These are phyloP conservation scores for Tieghemostelium lacteum DNA, from an alignment of 78 protist genomes.

Conservation along the genomic window DNA sequence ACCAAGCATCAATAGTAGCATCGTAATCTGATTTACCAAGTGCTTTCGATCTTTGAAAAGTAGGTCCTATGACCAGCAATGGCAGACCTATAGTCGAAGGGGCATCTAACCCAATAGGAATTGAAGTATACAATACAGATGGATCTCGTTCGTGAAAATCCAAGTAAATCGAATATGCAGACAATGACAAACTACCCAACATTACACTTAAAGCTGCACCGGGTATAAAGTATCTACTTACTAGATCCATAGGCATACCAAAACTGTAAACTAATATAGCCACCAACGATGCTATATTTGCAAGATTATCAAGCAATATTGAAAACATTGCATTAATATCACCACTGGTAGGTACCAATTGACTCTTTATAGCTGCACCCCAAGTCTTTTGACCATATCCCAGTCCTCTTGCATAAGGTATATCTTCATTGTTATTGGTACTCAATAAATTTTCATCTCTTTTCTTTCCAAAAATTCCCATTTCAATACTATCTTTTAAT, in stretches of 20 bases:
- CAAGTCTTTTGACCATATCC: conserved; percentile 24
- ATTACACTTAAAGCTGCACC: conserved; percentile 68
- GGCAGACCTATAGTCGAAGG: conserved; percentile 73
- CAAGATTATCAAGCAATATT: conserved; percentile 53
- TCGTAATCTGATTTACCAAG: conserved; percentile 2
- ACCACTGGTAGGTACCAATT: conserved; percentile 30
- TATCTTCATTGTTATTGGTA: too few species aligned
- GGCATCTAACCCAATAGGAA: conserved; percentile 64
- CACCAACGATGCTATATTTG: conserved; percentile 52
- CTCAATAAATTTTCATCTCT: too few species aligned
- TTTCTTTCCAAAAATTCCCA: too few species aligned
- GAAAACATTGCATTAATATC: conserved; percentile 74
- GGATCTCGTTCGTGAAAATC: conserved; percentile 36
- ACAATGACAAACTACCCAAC: conserved; percentile 39
- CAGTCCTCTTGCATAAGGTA: too few species aligned
- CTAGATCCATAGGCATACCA: conserved; percentile 68
- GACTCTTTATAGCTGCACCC: background rate
- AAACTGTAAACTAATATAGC: conserved; percentile 17
- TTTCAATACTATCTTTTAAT: too few species aligned
- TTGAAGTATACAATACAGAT: conserved; percentile 25
- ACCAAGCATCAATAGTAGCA: conserved; percentile 50
- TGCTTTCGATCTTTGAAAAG: background rate
- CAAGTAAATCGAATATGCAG: conserved; percentile 40
- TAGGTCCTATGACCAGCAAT: conserved; percentile 61
- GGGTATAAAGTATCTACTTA: conserved; percentile 37